Evolutionary conservation across 495 filamentous ascomycete genomes (phyloP).

Genomic region (Usnea hakonensis): DNA sequence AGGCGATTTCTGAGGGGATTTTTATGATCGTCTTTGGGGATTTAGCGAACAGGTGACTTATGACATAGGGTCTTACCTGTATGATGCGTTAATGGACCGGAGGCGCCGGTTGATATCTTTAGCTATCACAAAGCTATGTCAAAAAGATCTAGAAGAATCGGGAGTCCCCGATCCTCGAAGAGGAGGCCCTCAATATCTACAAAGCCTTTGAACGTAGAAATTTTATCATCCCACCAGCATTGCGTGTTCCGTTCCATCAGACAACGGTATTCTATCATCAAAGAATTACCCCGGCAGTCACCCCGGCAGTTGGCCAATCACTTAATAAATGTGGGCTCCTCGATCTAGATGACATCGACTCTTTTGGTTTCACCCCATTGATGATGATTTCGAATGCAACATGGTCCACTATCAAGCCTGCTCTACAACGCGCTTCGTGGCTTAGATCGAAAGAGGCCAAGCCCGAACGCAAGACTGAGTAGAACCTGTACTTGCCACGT

Average conservation of each 20-base stretch:
- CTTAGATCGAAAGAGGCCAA: neutral
- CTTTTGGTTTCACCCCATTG: neutral
- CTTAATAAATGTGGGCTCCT: neutral
- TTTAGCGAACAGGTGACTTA: neutral
- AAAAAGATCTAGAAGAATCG: neutral
- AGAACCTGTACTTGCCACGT: neutral
- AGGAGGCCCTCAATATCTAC: neutral
- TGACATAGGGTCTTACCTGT: neutral
- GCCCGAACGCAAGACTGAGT: neutral
- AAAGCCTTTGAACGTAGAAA: neutral
- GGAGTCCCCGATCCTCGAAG: neutral
- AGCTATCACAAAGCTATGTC: neutral
- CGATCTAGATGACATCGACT: neutral
- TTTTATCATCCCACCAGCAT: neutral
- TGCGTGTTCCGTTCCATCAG: neutral
- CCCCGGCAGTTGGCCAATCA: neutral
- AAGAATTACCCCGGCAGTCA: too few relatives aligned
- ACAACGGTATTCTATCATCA: neutral
- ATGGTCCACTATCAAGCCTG: neutral
- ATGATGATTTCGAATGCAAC: neutral
- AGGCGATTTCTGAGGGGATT: neutral
- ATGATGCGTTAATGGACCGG: neutral
- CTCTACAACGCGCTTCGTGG: neutral
- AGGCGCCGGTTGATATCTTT: neutral
- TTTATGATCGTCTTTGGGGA: neutral